Evolutionary conservation across 2,329 filamentous ascomycete genomes (phyloP).

Genomic region (Penicillium corylophilum): DNA sequence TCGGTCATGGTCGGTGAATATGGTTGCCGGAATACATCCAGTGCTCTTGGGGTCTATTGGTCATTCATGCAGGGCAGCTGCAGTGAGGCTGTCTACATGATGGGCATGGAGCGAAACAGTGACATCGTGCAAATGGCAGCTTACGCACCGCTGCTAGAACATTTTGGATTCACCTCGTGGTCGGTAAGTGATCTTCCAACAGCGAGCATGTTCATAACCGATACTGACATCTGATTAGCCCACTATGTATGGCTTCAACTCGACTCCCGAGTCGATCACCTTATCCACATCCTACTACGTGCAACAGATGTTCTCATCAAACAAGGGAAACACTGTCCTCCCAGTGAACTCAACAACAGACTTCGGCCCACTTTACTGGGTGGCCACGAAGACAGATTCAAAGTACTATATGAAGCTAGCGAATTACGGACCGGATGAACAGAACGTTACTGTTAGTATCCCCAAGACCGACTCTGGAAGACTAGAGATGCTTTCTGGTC

Average conservation of each 20-base stretch:
- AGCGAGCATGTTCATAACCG: background rate
- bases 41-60: constrained; percentile 22
- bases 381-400: constrained; percentile 24
- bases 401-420: constrained; percentile 32
- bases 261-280: constrained; percentile 28
- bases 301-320: constrained; percentile 36
- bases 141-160: constrained; percentile 39
- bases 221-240: constrained; percentile 17
- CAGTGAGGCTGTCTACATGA: constrained; percentile 63
- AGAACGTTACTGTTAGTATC: constrained; percentile 28
- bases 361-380: constrained; percentile 39
- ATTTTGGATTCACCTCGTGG: constrained; percentile 36
- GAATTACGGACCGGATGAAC: constrained; percentile 27
- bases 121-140: constrained; percentile 37
- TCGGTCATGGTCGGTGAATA: constrained; percentile 34
- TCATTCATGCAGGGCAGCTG: constrained; percentile 51
- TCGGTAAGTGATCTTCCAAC: constrained; percentile 23
- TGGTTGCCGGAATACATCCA: constrained; percentile 25
- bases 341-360: constrained; percentile 26
- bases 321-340: constrained; percentile 32
- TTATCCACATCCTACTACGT: constrained; percentile 38
- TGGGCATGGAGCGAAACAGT: constrained; percentile 49
- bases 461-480: constrained; percentile 20
- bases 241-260: constrained; percentile 34
- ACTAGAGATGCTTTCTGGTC: constrained; percentile 26